Evolutionary conservation across 352 stramenopile species (phyloP), one percentile per base, ranked within the genome.

Genomic region (Albugo candida): DNA sequence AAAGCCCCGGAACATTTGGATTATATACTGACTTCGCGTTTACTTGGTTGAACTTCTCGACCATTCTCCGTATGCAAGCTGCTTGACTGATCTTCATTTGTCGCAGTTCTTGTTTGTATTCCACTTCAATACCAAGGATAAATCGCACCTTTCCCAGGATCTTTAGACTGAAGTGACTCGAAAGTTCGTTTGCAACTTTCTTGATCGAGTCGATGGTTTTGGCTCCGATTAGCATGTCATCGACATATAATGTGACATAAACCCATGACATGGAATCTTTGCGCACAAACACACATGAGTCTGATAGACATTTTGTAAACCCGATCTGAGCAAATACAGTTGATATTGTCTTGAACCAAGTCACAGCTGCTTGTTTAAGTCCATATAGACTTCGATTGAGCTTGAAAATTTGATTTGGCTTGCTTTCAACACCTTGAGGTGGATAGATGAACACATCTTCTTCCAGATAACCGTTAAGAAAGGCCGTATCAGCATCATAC

Each of bases 331-430:
- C 2, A 18, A 65, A 55, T 0, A 55, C 42, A 5, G 1, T 0
- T 34, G 56, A 43, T 17, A 65, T 57, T 0, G 40, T 63, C 38
- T 55, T 56, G 24, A 61, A 48, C 55, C 52, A 67, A 17, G 53
- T 54, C 5, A 17, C n/a, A 12, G 48, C 52, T 1, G 47, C 55
- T 18, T 63, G 41, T 36, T 56, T 54, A 2, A 57, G 27, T 0
- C 51, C 58, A 34, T 60, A 62, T 12, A 60, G 49, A 1, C 52
- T 45, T 48, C 58, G 56, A 24, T 52, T 19, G 5, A 56, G 12
- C 21, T 37, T 13, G 36, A 44, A 57, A 17, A 58, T 34, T 17
- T 48, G 21, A 18, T 53, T 48, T 13, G 53, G 20, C 1, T 45
- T 49, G 8, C 17, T 8, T 43, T 19, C 38, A 43, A 43, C 38